Percentiles rank a stretch among this genome's conserved stretches.
Conservation (phyloP, 2,329 filamentous ascomycete species). For the Botryotinia narcissicola region DNA sequence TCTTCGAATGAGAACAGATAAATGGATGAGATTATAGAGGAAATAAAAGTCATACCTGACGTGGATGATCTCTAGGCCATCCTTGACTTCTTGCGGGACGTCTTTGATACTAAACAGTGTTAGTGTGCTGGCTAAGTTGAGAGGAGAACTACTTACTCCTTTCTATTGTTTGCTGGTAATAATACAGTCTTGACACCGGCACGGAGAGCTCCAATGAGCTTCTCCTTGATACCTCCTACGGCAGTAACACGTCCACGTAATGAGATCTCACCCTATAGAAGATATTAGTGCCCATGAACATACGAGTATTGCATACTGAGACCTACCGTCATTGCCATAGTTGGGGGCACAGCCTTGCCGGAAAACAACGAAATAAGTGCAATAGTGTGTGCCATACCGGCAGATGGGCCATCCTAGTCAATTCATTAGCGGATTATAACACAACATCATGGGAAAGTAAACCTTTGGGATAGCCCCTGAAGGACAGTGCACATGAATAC, state of each 20-base stretch:
- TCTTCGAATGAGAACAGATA: conserved; percentile 9
- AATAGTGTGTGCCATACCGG: conserved; percentile 90
- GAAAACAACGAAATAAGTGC: conserved; percentile 89
- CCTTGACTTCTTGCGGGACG: conserved; percentile 82
- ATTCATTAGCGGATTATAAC: conserved; percentile 19
- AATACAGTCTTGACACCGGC: conserved; percentile 94
- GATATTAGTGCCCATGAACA: conserved; percentile 26
- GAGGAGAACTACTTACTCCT: conserved; percentile 54
- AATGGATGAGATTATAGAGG: background rate
- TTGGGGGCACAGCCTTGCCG: conserved; percentile 80
- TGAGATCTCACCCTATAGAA: conserved; percentile 58
- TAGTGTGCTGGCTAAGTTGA: conserved; percentile 20
- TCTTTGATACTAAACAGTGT: conserved; percentile 60
- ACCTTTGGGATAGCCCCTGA: conserved; percentile 95
- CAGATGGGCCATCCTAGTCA: conserved; percentile 73
- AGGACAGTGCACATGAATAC: conserved; percentile 94
- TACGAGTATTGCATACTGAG: conserved; percentile 10
- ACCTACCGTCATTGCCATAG: conserved; percentile 88
- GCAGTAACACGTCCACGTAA: conserved; percentile 87
- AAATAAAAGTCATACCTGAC: conserved; percentile 64
- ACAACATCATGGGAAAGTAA: conserved; percentile 48
- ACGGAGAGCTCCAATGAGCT: conserved; percentile 88
- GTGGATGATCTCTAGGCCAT: conserved; percentile 83
- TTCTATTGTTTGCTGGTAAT: conserved; percentile 82
- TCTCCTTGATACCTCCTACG: conserved; percentile 98